phyloP scores from a whole-genome alignment of 1,139 yeast genomes.

The Geotrichum macrosporum region DNA sequence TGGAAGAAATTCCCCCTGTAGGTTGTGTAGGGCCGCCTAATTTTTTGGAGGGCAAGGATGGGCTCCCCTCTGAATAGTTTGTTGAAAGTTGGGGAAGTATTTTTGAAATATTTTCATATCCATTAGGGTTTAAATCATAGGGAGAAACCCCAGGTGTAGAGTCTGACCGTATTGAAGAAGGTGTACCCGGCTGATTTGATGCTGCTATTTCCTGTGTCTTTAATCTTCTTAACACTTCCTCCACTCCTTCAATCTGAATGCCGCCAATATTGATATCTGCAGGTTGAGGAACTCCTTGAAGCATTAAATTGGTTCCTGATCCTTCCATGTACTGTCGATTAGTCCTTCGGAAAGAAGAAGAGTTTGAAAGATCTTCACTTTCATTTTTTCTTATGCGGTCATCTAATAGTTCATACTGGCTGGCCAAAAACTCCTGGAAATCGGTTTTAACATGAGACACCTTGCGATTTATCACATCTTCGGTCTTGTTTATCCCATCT shows the following conservation, averaged over 20 bases:
- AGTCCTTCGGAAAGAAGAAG: slow-evolving; percentile 13
- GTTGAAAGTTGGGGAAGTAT: not conserved
- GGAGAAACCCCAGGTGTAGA: slow-evolving; percentile 3
- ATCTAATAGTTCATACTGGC: slow-evolving; percentile 27
- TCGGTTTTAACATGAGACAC: slow-evolving; percentile 24
- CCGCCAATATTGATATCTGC: slow-evolving; percentile 32
- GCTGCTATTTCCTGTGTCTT: slow-evolving; percentile 26
- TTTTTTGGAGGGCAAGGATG: not conserved
- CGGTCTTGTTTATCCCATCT: not conserved
- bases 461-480: not conserved
- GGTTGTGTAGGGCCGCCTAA: not conserved
- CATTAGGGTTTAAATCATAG: no score
- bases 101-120: no score
- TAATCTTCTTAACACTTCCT: slow-evolving; percentile 31
- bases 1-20: not conserved
- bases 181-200: not conserved
- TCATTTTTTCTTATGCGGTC: slow-evolving; percentile 14
- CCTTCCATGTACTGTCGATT: slow-evolving; percentile 12
- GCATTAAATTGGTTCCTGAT: not conserved
- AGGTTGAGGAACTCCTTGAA: slow-evolving; percentile 11
- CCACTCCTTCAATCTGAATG: slow-evolving; percentile 33
- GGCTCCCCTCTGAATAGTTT: not conserved
- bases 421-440: slow-evolving; percentile 30
- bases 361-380: slow-evolving; percentile 5
- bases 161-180: not conserved